A percentile compares a stretch with the other conserved stretches of the same genome.
phyloP scores from a whole-genome alignment of 768 basidiomycete genomes.

The Auricularia auricula-judae region DNA sequence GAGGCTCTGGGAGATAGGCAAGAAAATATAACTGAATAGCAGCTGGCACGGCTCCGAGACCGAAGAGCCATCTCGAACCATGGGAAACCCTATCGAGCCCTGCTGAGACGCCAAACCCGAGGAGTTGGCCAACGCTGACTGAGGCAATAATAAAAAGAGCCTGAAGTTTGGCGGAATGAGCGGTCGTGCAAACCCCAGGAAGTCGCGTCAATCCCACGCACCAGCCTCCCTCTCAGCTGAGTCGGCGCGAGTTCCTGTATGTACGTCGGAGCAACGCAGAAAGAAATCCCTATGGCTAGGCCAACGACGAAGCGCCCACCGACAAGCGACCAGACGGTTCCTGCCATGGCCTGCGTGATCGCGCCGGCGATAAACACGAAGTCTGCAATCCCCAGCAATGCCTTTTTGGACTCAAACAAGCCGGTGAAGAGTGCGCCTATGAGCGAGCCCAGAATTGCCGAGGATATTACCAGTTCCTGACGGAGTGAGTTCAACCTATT shows the following conservation, averaged over 20 bases:
- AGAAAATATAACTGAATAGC: slow-evolving; percentile 49
- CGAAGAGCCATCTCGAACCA: slow-evolving; percentile 84
- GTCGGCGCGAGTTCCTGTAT: slow-evolving; percentile 79
- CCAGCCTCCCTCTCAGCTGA: slow-evolving; percentile 57
- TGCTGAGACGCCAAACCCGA: slow-evolving; percentile 65
- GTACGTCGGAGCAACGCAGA: slow-evolving; percentile 71
- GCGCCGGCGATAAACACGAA: slow-evolving; percentile 68
- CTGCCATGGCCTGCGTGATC: slow-evolving; percentile 56
- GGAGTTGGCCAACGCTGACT: slow-evolving; percentile 72
- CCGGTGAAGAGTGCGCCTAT: slow-evolving; percentile 65
- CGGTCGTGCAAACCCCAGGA: background rate
- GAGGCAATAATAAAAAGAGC: slow-evolving; percentile 65
- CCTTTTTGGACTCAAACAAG: slow-evolving; percentile 58
- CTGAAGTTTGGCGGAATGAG: background rate
- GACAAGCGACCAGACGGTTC: slow-evolving; percentile 62
- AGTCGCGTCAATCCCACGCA: slow-evolving; percentile 14
- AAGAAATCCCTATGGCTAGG: slow-evolving; percentile 61
- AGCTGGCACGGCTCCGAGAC: slow-evolving; percentile 60
- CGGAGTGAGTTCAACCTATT: background rate
- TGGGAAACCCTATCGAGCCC: slow-evolving; percentile 44
- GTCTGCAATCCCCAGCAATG: slow-evolving; percentile 58
- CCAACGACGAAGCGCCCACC: slow-evolving; percentile 68
- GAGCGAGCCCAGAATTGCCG: slow-evolving; percentile 69
- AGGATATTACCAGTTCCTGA: slow-evolving; percentile 71
- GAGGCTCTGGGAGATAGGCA: slow-evolving; percentile 67